Conservation (phyloP, 176 grass and related monocot species). For the Musa itinerans region DNA sequence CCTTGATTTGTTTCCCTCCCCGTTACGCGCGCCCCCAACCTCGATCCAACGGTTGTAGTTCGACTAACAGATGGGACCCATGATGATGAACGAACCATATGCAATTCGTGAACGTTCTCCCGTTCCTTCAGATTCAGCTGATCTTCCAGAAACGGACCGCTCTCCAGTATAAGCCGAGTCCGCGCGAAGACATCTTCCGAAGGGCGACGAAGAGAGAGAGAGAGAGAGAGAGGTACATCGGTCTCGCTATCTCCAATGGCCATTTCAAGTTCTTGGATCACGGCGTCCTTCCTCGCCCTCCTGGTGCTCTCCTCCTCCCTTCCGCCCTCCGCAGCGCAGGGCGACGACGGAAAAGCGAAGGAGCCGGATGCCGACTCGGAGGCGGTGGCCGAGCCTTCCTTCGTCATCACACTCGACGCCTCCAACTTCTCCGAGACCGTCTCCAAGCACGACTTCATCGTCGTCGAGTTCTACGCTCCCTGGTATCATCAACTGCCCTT, state of each 20-base stretch:
- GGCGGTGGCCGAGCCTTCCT: not conserved
- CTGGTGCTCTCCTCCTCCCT: not conserved
- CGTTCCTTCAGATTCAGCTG: too few relatives aligned
- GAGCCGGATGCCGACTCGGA: not conserved
- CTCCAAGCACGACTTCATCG: constrained; percentile 10
- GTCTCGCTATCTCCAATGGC: not conserved
- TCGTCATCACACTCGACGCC: constrained; percentile 9
- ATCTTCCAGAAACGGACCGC: too few relatives aligned
- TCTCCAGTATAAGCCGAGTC: too few relatives aligned
- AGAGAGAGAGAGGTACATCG: too few relatives aligned
- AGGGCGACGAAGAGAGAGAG: not conserved
- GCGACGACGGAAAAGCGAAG: not conserved
- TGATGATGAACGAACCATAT: too few relatives aligned
- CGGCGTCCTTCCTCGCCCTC: not conserved
- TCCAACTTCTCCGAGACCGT: constrained; percentile 11
- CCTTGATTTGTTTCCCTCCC: too few relatives aligned
- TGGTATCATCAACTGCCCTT: not conserved
- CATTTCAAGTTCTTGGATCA: constrained; percentile 11
- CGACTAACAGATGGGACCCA: too few relatives aligned
- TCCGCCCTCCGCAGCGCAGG: too few relatives aligned
- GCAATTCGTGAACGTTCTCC: too few relatives aligned
- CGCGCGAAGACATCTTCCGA: not conserved
- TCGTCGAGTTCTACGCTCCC: constrained; percentile 20
- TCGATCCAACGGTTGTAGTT: too few relatives aligned
- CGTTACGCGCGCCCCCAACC: too few relatives aligned